Evolutionary conservation across 192 early-diverging fungal genomes (phyloP).

Genomic region (Mortierella antarctica): DNA sequence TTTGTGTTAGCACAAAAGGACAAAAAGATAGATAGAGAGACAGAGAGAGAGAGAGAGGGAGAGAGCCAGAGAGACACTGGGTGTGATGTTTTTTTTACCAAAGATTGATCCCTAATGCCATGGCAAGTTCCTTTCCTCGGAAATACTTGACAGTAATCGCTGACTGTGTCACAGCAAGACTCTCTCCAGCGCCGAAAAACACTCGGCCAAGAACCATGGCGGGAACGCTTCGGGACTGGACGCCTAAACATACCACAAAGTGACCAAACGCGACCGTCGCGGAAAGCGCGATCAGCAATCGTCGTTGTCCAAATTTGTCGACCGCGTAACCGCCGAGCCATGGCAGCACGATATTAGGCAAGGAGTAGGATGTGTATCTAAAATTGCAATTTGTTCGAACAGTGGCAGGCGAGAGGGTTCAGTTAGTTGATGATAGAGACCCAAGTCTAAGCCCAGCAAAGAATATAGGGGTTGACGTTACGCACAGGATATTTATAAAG

Average conservation of each 20-base stretch:
- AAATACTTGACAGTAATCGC: conserved; percentile 64
- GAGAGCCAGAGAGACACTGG: neutral
- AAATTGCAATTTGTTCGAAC: too few relatives aligned
- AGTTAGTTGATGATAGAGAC: too few relatives aligned
- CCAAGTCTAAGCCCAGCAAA: too few relatives aligned
- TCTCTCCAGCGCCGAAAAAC: conserved; percentile 71
- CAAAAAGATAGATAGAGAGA: neutral
- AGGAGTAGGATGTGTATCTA: conserved; percentile 63
- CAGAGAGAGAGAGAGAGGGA: neutral
- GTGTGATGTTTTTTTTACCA: conserved; percentile 27
- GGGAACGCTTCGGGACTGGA: conserved; percentile 52
- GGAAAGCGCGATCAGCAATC: conserved; percentile 58
- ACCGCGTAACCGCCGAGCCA: conserved; percentile 66
- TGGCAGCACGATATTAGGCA: conserved; percentile 76
- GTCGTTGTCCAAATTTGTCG: conserved; percentile 58
- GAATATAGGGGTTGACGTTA: too few relatives aligned
- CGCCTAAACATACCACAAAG: conserved; percentile 64
- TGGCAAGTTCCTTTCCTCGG: conserved; percentile 63
- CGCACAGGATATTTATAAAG: conserved; percentile 64
- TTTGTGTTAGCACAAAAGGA: neutral
- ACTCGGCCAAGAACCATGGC: conserved; percentile 68
- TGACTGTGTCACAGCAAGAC: conserved; percentile 63
- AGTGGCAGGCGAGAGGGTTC: too few relatives aligned
- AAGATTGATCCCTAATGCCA: conserved; percentile 66
- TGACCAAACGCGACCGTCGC: conserved; percentile 63